Percentiles rank a stretch among this genome's conserved stretches.
phyloP scores from a whole-genome alignment of 2,329 filamentous ascomycete genomes.

The Monascus ruber region DNA sequence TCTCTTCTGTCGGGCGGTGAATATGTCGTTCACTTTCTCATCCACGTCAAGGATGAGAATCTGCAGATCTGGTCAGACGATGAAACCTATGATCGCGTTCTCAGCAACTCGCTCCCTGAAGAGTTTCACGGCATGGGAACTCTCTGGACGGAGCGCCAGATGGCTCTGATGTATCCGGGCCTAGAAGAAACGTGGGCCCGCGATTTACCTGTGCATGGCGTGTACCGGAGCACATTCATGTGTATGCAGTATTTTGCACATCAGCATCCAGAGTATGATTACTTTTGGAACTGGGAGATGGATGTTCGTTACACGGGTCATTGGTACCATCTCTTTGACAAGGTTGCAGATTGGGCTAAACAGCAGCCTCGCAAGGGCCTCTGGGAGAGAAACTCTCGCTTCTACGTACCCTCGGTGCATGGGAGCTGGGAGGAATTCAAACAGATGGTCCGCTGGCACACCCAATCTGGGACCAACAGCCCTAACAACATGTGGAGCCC shows the following conservation, averaged over 20 bases:
- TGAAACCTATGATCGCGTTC: slow-evolving; percentile 57
- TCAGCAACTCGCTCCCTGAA: slow-evolving; percentile 59
- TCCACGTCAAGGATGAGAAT: slow-evolving; percentile 73
- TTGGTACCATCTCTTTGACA: slow-evolving; percentile 67
- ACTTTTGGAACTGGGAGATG: slow-evolving; percentile 81
- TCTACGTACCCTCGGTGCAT: slow-evolving; percentile 66
- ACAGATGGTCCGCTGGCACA: slow-evolving; percentile 64
- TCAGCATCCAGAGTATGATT: slow-evolving; percentile 69
- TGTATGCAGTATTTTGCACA: slow-evolving; percentile 86
- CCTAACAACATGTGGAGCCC: slow-evolving; percentile 57
- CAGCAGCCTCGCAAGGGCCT: slow-evolving; percentile 66
- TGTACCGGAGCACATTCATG: slow-evolving; percentile 89
- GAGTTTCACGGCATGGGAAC: slow-evolving; percentile 86
- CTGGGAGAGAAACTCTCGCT: slow-evolving; percentile 69
- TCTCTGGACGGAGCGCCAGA: slow-evolving; percentile 88
- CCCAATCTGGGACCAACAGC: slow-evolving; percentile 55
- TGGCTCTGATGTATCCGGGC: slow-evolving; percentile 80
- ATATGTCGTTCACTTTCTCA: slow-evolving; percentile 70
- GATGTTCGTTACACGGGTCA: slow-evolving; percentile 70
- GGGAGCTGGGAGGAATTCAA: slow-evolving; percentile 71
- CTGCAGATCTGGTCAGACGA: slow-evolving; percentile 73
- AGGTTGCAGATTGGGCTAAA: slow-evolving; percentile 57
- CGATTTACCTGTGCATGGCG: slow-evolving; percentile 72
- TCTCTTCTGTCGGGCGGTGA: slow-evolving; percentile 68
- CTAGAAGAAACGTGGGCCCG: slow-evolving; percentile 65